phyloP scores from a whole-genome alignment of 805 yeast genomes.

The Candida schatavii region DNA sequence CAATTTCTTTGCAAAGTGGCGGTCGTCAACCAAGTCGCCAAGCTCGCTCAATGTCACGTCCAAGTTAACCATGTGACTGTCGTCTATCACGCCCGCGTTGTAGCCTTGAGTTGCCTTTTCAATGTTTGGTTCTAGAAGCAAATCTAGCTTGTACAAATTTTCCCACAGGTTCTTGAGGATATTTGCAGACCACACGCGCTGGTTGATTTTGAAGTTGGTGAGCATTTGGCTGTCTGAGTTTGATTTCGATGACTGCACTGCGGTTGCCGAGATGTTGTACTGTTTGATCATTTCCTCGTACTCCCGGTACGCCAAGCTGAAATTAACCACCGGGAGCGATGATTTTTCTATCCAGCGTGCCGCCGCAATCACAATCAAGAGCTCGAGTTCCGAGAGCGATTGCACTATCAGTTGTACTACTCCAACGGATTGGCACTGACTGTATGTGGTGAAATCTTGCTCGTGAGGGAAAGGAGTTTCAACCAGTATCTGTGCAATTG shows the following conservation, averaged over 20 bases:
- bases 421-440: constrained; percentile 20
- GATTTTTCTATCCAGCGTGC: constrained; percentile 66
- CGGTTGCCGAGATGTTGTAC: constrained; percentile 34
- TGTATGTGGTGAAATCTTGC: constrained; percentile 19
- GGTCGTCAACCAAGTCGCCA: constrained; percentile 26
- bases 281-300: constrained; percentile 54
- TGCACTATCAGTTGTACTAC: constrained; percentile 24
- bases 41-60: constrained; percentile 54
- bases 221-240: constrained; percentile 33
- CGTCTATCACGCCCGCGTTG: constrained; percentile 35
- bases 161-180: constrained; percentile 77
- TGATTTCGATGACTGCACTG: constrained; percentile 24
- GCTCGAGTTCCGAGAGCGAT: constrained; percentile 65
- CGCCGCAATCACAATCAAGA: constrained; percentile 67
- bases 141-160: constrained; percentile 50
- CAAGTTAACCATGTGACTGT: constrained; percentile 48
- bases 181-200: constrained; percentile 57
- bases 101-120: constrained; percentile 34
- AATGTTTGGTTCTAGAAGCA: constrained; percentile 43
- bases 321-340: constrained; percentile 60
- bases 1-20: constrained; percentile 18
- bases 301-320: constrained; percentile 76
- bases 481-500: constrained; percentile 31
- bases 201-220: constrained; percentile 32
- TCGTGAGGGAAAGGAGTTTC: constrained; percentile 24